Percentiles rank a stretch among this genome's conserved stretches.
These are phyloP conservation scores for Phytopythium helicoides DNA, from an alignment of 352 stramenopile genomes.

Conservation along the genomic window DNA sequence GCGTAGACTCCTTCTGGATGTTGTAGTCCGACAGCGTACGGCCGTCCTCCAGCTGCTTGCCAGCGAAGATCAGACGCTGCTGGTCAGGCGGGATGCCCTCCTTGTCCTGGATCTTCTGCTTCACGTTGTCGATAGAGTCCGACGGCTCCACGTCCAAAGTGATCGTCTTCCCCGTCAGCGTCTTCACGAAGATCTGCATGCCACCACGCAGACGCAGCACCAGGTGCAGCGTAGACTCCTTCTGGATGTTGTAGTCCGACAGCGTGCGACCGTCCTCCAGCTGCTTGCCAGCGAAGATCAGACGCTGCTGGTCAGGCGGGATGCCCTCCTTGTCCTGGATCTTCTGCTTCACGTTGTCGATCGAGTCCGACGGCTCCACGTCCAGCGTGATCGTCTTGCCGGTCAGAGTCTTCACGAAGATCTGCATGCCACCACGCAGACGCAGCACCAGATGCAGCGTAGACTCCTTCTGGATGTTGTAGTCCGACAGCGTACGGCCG, in stretches of 20 bases:
- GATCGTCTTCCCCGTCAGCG: constrained; percentile 89
- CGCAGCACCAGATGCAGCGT: no score
- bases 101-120: constrained; percentile 94
- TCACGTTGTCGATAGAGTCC: constrained; percentile 67
- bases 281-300: constrained; percentile 96
- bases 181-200: constrained; percentile 25
- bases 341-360: constrained; percentile 90
- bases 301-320: constrained; percentile 92
- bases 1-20: constrained; percentile 93
- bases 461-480: no score
- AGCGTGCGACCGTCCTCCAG: constrained; percentile 93
- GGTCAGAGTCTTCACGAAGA: constrained; percentile 85
- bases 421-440: no score
- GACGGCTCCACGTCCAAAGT: constrained; percentile 20
- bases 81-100: constrained; percentile 94
- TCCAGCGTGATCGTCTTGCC: constrained; percentile 33
- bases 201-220: constrained; percentile 82
- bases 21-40: constrained; percentile 96
- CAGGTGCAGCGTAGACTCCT: constrained; percentile 93
- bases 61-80: constrained; percentile 95
- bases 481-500: no score
- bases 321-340: constrained; percentile 93
- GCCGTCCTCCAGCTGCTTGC: constrained; percentile 95
- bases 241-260: constrained; percentile 91
- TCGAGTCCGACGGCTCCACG: no score